A percentile compares a stretch with the other conserved stretches of the same genome.
Evolutionary conservation across 2,329 filamentous ascomycete species (phyloP).

Genomic region (Fonsecaea nubica): DNA sequence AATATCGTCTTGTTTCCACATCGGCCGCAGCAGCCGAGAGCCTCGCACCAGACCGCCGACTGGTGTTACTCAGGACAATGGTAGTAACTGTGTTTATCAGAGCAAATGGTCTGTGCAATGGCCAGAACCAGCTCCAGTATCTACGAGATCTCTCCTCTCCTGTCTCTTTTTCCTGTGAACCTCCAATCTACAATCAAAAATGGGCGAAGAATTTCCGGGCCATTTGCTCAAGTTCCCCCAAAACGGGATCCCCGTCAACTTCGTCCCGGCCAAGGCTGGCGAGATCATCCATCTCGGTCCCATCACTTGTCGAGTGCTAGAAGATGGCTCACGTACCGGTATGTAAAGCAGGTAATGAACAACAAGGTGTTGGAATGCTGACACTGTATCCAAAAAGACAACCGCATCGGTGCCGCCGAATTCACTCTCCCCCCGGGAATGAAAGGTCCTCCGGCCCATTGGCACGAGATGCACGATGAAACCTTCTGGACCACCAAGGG

Average conservation of each 20-base stretch:
- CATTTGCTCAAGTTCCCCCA: conserved; percentile 39
- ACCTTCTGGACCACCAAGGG: not conserved
- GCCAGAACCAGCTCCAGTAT: no score
- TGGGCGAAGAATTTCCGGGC: no score
- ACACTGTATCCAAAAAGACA: not conserved
- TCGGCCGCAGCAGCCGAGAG: no score
- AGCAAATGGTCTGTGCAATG: no score
- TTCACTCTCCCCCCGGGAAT: not conserved
- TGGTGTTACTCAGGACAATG: no score
- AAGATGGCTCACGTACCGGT: not conserved
- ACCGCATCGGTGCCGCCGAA: not conserved
- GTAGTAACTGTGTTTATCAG: no score
- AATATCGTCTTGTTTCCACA: no score
- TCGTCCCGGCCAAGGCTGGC: not conserved
- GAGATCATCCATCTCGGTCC: not conserved
- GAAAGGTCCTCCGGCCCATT: not conserved
- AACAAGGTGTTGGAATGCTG: no score
- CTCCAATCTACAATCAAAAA: no score
- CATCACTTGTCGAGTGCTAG: not conserved
- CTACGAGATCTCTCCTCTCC: no score
- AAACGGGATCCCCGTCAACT: conserved; percentile 46
- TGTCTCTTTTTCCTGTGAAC: no score
- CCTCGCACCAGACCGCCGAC: no score
- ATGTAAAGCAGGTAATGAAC: not conserved
- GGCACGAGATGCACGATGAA: conserved; percentile 7